phyloP scores from a whole-genome alignment of 805 yeast species.

The Ogataea methylovora region DNA sequence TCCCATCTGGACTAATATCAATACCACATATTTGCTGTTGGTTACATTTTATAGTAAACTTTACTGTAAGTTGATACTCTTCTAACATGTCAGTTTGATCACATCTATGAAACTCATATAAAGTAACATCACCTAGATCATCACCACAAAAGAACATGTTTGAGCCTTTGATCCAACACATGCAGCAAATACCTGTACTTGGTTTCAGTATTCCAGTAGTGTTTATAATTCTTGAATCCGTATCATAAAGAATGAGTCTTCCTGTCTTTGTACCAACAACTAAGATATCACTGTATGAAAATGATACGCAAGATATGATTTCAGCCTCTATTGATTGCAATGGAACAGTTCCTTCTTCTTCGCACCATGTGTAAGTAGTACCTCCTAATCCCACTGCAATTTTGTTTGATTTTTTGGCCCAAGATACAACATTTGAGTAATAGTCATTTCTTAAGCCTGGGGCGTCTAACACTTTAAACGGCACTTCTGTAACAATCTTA shows the following conservation, averaged over 20 bases:
- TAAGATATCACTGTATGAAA: slow-evolving; percentile 39
- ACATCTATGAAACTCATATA: slow-evolving; percentile 24
- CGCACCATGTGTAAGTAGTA: slow-evolving; percentile 58
- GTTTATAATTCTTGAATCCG: slow-evolving; percentile 11
- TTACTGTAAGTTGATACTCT: not conserved
- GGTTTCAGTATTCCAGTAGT: slow-evolving; percentile 16
- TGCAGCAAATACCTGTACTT: slow-evolving; percentile 43
- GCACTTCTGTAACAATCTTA: slow-evolving; percentile 27
- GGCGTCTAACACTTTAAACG: slow-evolving; percentile 54
- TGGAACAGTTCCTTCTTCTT: slow-evolving; percentile 36
- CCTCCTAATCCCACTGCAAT: slow-evolving; percentile 63
- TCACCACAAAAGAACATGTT: slow-evolving; percentile 53
- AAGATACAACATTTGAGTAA: slow-evolving; percentile 66
- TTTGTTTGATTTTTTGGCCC: slow-evolving; percentile 47
- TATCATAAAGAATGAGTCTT: slow-evolving; percentile 34
- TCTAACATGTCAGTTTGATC: not conserved
- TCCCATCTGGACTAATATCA: slow-evolving; percentile 44
- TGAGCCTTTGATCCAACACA: slow-evolving; percentile 49
- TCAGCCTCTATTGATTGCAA: slow-evolving; percentile 34
- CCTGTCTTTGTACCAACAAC: slow-evolving; percentile 58
- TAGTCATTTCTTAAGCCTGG: slow-evolving; percentile 71
- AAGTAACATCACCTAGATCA: slow-evolving; percentile 50
- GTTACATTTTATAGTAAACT: slow-evolving; percentile 28
- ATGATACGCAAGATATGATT: slow-evolving; percentile 49
- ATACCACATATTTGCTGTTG: slow-evolving; percentile 62